Evolutionary conservation across 2,329 filamentous ascomycete species (phyloP), one percentile per base, ranked within the genome.

Genomic region (Colletotrichum limetticola): DNA sequence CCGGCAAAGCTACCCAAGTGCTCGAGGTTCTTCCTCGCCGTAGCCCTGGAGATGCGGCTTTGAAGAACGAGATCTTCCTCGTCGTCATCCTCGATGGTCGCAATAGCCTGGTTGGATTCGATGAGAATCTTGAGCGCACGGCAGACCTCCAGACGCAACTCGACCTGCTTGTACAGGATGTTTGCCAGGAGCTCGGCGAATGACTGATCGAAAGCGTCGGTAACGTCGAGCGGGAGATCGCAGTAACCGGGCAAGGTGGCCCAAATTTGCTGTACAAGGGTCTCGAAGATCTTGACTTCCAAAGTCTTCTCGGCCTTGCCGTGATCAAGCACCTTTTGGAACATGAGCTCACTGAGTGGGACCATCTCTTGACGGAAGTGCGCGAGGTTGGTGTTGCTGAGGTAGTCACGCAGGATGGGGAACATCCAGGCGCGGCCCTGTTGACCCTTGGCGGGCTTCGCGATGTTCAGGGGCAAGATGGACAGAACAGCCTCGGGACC

Each of bases 231-330:
- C 1, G 97, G 96, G 66, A 98, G 86, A 80, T 98, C 95, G 81
- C 97, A 98, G 85, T 98, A 99, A 1, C 97, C 97, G 0, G 97
- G 96, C 19, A 99, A 88, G 64, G 94, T 92, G 0, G 94, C 95
- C 97, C 97, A 99, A 55, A 96, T 95, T 80, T 99, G 97, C 77
- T 97, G 93, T 9, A 99, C 94, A 5, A 99, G 87, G 0, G 97
- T 98, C 84, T 99, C 96, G 80, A 97, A 99, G 72, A 99, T 97
- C 87, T 99, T 99, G 80, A 97, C 90, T 81, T 98, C 95, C 89
- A 98, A 95, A 0, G 95, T 97, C 87, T 98, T 98, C 79, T 96
- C 94, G 16, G 91, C 91, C 26, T 90, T 86, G 16, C 93, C 94
- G 78, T 97, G 93, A 74, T 97, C 93, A 59, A 98, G 86, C 5